Evolutionary conservation across 129 eudicot genomes (phyloP), one percentile per base, ranked within the genome.

Genomic region (Lonicera japonica): DNA sequence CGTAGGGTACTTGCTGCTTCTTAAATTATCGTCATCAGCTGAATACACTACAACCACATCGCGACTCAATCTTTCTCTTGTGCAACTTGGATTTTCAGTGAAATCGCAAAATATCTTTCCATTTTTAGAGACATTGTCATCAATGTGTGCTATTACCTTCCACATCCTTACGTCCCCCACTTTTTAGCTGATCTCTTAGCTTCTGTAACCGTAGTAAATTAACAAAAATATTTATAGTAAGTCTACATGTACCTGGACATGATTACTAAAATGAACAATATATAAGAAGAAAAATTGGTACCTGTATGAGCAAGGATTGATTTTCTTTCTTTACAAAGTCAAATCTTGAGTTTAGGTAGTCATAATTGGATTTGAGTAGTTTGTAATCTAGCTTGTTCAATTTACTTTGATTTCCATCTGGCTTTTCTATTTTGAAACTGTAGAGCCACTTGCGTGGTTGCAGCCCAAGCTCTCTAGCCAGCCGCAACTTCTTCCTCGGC

Each of bases 351-450:
- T 41, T 29, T 55, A 86, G 72, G 15, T 51, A 48, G 55, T 86
- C 84, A 24, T 73, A 86, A 69, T 73, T 77, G 13, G 82, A 75
- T 67, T 80, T 82, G 24, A 86, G 83, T 10, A 64, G 71, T 67
- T 60, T 45, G 70, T 82, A 86, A 60, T 82, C 82, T n/a, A n/a
- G n/a, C n/a, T 40, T 77, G 77, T 76, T 86, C 95, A 9, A 82
- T 56, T 53, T 82, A 79, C 81, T 82, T 86, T 4, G 95, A 82
- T 54, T 82, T 82, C 95, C 95, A 86, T 48, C 95, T 69, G 8
- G 95, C 95, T 73, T 89, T 69, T 69, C 72, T 79, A 62, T 86
- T 86, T 54, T 86, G 95, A 77, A 86, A 86, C 95, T 89, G 82
- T 45, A 86, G 79, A 21, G 95, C 86, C 48, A 86, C 86, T 53